A percentile compares a stretch with the other conserved stretches of the same genome.
Conservation (phyloP, 2,329 filamentous ascomycete species). For the Colletotrichum trifolii region DNA sequence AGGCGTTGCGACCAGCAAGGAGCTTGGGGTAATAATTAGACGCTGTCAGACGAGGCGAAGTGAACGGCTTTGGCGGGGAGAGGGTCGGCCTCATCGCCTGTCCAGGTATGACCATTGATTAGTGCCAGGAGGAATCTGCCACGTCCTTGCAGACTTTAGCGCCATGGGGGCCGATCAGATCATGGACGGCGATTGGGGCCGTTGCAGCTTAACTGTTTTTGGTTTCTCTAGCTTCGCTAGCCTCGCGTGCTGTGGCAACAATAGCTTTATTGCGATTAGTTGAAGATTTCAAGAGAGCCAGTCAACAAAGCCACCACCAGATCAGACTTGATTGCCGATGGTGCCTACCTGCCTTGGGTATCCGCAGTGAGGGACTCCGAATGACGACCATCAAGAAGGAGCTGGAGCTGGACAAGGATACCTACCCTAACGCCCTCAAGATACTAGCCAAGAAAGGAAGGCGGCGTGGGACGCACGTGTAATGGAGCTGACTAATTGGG, state of each 20-base stretch:
- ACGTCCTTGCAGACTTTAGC: constrained; percentile 19
- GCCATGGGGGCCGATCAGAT: background rate
- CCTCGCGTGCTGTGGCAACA: constrained; percentile 1
- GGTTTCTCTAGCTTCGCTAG: background rate
- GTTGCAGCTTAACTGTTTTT: constrained; percentile 5
- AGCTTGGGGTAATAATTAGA: background rate
- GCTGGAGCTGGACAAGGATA: no score
- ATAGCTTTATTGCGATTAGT: background rate
- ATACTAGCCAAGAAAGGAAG: background rate
- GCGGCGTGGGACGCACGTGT: background rate
- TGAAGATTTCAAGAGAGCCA: background rate
- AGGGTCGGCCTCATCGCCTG: background rate
- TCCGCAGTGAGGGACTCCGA: no score
- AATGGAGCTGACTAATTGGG: background rate
- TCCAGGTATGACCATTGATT: background rate
- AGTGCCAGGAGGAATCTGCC: constrained; percentile 1
- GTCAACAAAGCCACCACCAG: background rate
- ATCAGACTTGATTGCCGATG: no score
- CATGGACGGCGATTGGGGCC: constrained; percentile 7
- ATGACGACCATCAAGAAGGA: no score
- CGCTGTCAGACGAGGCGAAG: constrained; percentile 7
- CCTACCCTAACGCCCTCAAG: no score
- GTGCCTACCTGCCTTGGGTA: no score
- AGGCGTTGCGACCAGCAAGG: constrained; percentile 3
- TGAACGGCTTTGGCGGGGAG: constrained; percentile 8